These are phyloP conservation scores for Moelleriella libera DNA, from an alignment of 2,329 filamentous ascomycete species.

Conservation along the genomic window DNA sequence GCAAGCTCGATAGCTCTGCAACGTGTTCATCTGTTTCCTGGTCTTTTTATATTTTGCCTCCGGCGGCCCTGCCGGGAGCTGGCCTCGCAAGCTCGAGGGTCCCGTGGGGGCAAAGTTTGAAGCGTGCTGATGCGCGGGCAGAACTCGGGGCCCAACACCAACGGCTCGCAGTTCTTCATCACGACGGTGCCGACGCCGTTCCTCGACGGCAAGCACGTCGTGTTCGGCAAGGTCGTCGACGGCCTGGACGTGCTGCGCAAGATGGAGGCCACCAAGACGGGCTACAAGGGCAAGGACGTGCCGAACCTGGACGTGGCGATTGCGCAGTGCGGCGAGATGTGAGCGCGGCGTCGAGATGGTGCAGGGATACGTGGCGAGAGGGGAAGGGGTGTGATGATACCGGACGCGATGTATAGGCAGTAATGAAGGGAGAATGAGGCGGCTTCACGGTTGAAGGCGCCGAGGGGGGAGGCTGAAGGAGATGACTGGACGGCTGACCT, in stretches of 20 bases:
- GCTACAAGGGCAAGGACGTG: conserved; percentile 57
- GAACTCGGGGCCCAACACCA: conserved; percentile 86
- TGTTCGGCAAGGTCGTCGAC: conserved; percentile 81
- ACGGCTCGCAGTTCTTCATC: conserved; percentile 96
- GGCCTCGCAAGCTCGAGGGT: no score
- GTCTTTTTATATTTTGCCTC: no score
- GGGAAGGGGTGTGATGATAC: background rate
- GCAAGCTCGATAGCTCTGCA: no score
- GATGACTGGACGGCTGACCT: no score
- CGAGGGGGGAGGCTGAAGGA: no score
- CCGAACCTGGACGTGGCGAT: conserved; percentile 78
- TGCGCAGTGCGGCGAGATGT: conserved; percentile 90
- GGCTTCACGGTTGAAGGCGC: no score
- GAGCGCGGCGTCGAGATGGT: background rate
- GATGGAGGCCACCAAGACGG: conserved; percentile 83
- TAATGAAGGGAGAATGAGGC: no score
- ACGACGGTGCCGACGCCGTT: conserved; percentile 79
- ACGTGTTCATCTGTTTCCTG: no score
- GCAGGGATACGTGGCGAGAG: background rate
- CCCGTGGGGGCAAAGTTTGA: no score
- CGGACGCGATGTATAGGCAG: background rate
- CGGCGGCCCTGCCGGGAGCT: no score
- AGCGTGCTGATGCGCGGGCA: conserved; percentile 16
- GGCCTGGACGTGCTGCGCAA: conserved; percentile 86
- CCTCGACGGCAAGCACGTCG: conserved; percentile 84